Base-by-base conservation (phyloP, 768 basidiomycete species). In the Cystofilobasidium capitatum region DNA sequence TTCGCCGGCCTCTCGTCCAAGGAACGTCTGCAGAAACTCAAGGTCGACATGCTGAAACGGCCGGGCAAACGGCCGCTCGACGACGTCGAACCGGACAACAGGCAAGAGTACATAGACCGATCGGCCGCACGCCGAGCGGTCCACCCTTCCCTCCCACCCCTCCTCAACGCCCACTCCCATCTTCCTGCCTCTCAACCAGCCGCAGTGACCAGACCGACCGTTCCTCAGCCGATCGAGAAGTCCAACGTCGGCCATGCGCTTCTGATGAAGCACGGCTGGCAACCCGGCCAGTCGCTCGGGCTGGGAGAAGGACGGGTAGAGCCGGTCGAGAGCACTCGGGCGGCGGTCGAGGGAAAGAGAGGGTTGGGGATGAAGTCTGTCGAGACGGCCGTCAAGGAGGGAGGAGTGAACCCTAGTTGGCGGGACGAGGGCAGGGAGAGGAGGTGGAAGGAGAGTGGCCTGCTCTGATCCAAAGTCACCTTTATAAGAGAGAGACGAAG, bases 261-360 rank as follows among this genome's bases (percentile, higher is more conserved):
- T 36, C 79, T 89, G 0, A 78, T 84, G 75, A 86, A 85, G 74
- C 87, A 87, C 75, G 88, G 88, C 1, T 90, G 88, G 89, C 78
- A 80, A 22, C 88, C 86, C 12, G 88, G 88, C 0, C 76, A 80
- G 29, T 78, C 81, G 3, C 80, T 87, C 22, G 78, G 74, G 0
- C 31, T 31, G n/a, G 44, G 42, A 24, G 61, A 36, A 36, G 70
- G 64, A 1, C 58, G 60, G 47, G 45, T 49, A 17, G 60, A 68
- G 20, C 66, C 66, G 24, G 14, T 68, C 9, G 39, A 58, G 44
- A 61, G 55, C 0, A 47, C 12, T 8, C 51, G 66, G 16, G 3
- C 14, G 16, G 66, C 66, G 17, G 55, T 29, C 3, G 66, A 68
- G 26, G 66, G 66, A n/a, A 57, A 40, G 20, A 36, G 49, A 3